These are phyloP conservation scores for Euphrasia confusa DNA, from an alignment of 257 asterid species.

Conservation along the genomic window DNA sequence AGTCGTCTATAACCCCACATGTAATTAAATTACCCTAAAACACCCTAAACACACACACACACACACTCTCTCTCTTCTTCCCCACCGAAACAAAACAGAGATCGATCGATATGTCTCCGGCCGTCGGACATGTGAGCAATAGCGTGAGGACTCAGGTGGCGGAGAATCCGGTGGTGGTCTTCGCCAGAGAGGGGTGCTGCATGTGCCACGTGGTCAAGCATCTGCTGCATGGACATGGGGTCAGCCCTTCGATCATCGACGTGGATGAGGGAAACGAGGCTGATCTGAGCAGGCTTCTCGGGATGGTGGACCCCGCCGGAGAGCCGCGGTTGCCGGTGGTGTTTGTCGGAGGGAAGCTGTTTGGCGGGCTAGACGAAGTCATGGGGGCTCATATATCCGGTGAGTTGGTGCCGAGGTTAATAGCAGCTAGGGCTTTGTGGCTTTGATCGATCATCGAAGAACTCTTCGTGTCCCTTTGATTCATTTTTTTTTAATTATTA, in stretches of 20 bases:
- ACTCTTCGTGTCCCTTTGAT: background rate
- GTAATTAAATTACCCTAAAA: no score
- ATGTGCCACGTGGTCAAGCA: conserved; percentile 79
- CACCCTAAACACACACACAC: no score
- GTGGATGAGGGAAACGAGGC: conserved; percentile 50
- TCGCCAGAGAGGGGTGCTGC: conserved; percentile 66
- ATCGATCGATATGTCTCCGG: conserved; percentile 23
- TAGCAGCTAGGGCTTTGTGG: conserved; percentile 74
- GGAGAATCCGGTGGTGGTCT: conserved; percentile 66
- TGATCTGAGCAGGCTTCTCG: conserved; percentile 27
- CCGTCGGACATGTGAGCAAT: background rate
- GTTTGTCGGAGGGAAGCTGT: conserved; percentile 69
- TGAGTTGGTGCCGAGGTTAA: conserved; percentile 66
- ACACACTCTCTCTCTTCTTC: no score
- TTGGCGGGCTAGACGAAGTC: conserved; percentile 76
- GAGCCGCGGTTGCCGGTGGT: conserved; percentile 53
- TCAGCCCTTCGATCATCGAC: conserved; percentile 47
- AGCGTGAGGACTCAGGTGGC: conserved; percentile 35
- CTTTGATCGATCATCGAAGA: conserved; percentile 21
- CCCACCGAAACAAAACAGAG: no score
- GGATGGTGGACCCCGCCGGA: background rate
- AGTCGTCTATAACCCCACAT: no score
- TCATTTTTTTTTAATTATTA: background rate
- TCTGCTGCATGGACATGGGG: conserved; percentile 63
- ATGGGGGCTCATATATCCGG: conserved; percentile 80